These are phyloP conservation scores for Psidium guajava DNA, from an alignment of 345 rosid species.

Conservation along the genomic window DNA sequence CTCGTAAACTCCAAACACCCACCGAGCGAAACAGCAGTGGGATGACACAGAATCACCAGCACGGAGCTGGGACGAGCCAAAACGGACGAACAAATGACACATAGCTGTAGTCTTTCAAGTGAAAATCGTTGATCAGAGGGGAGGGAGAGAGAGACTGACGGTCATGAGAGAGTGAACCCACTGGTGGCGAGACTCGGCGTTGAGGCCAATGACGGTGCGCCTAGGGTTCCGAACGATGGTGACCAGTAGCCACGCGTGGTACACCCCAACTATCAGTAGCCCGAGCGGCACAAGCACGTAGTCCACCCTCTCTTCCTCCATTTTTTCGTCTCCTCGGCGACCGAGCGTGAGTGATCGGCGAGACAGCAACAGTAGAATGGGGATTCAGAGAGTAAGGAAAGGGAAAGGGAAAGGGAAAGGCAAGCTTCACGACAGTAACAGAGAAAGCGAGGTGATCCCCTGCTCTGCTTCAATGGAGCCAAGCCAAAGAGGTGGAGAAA, in stretches of 20 bases:
- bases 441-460: not conserved
- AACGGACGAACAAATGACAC: not conserved
- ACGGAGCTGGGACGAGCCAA: not conserved
- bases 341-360: not conserved
- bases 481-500: not conserved
- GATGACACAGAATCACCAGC: not conserved
- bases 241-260: slow-evolving; percentile 42
- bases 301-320: slow-evolving; percentile 33
- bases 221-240: slow-evolving; percentile 20
- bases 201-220: slow-evolving; percentile 53
- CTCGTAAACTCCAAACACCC: not conserved
- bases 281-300: slow-evolving; percentile 35
- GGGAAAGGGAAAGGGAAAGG: not conserved
- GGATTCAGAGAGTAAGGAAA: not conserved
- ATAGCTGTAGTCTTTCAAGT: not conserved
- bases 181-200: slow-evolving; percentile 71
- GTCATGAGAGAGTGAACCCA: slow-evolving; percentile 78
- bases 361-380: not conserved
- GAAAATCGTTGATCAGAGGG: not conserved
- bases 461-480: not conserved
- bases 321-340: not conserved
- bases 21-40: not conserved
- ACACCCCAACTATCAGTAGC: slow-evolving; percentile 16
- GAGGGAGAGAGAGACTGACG: slow-evolving; percentile 19
- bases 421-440: not conserved